These are phyloP conservation scores for Oryza brachyantha DNA, from an alignment of 176 grass and related monocot species.

Conservation along the genomic window DNA sequence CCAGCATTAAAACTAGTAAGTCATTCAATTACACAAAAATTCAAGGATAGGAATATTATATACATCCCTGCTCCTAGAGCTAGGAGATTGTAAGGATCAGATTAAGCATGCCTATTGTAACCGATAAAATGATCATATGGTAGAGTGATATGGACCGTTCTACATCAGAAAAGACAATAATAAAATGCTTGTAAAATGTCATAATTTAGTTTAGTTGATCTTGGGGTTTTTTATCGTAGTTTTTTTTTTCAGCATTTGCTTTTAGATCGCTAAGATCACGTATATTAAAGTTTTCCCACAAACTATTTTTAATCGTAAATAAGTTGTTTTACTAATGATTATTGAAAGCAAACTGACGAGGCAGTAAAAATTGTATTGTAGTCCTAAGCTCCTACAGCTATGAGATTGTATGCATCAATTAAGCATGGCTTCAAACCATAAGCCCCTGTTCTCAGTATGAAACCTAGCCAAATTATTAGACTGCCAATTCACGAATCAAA, in stretches of 20 bases:
- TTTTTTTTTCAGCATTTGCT: too few relatives aligned
- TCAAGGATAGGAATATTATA: too few relatives aligned
- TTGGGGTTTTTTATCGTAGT: too few relatives aligned
- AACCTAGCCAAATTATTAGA: not conserved
- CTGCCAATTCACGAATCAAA: not conserved
- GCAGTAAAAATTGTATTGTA: not conserved
- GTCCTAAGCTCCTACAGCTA: not conserved
- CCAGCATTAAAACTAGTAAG: not conserved
- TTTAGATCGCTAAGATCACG: too few relatives aligned
- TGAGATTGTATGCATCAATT: not conserved
- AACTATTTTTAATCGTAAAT: too few relatives aligned
- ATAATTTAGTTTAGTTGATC: too few relatives aligned
- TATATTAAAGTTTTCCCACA: too few relatives aligned
- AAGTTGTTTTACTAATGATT: too few relatives aligned
- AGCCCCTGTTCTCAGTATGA: not conserved
- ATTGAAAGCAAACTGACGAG: too few relatives aligned
- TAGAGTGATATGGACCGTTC: not conserved
- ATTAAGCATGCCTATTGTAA: not conserved
- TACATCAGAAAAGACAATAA: not conserved
- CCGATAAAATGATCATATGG: not conserved
- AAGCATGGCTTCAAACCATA: not conserved
- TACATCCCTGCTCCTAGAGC: not conserved
- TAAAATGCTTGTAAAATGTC: not conserved
- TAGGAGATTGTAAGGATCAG: not conserved
- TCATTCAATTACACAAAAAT: too few relatives aligned